Evolutionary conservation across 164 flowering plant genomes (phyloP).

Genomic region (Cinnamomum micranthum): DNA sequence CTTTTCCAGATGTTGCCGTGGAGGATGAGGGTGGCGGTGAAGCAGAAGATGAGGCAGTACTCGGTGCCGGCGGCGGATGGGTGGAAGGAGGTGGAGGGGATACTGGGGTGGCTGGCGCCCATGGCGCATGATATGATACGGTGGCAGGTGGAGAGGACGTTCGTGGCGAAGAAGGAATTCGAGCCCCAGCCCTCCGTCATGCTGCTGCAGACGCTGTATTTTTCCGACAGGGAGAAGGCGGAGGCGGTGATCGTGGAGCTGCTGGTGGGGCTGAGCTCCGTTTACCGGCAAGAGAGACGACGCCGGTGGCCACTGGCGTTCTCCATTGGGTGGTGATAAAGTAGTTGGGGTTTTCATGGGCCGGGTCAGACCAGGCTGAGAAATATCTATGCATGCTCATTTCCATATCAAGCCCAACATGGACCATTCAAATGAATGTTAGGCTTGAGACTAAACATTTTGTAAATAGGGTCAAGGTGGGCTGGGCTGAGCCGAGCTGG

Average conservation of each 20-base stretch:
- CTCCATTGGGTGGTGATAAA: too few relatives aligned
- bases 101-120: conserved; percentile 69
- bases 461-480: too few relatives aligned
- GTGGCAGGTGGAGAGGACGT: conserved; percentile 67
- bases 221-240: conserved; percentile 67
- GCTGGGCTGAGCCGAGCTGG: too few relatives aligned
- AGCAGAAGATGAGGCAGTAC: conserved; percentile 37
- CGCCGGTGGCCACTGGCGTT: too few relatives aligned
- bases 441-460: too few relatives aligned
- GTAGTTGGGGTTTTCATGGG: too few relatives aligned
- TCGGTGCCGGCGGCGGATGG: conserved; percentile 31
- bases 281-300: conserved; percentile 13
- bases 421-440: too few relatives aligned
- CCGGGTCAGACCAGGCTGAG: too few relatives aligned
- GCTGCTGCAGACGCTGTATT: conserved; percentile 72
- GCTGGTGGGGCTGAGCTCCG: conserved; percentile 65
- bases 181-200: conserved; percentile 43
- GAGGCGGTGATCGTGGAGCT: conserved; percentile 77
- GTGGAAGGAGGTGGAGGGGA: conserved; percentile 54
- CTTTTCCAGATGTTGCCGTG: conserved; percentile 64
- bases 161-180: conserved; percentile 47
- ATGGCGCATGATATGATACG: conserved; percentile 61
- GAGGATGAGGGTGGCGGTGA: conserved; percentile 32
- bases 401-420: too few relatives aligned
- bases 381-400: too few relatives aligned